Base-by-base conservation (phyloP, 768 basidiomycete genomes). In the Termitomyces sp. region DNA sequence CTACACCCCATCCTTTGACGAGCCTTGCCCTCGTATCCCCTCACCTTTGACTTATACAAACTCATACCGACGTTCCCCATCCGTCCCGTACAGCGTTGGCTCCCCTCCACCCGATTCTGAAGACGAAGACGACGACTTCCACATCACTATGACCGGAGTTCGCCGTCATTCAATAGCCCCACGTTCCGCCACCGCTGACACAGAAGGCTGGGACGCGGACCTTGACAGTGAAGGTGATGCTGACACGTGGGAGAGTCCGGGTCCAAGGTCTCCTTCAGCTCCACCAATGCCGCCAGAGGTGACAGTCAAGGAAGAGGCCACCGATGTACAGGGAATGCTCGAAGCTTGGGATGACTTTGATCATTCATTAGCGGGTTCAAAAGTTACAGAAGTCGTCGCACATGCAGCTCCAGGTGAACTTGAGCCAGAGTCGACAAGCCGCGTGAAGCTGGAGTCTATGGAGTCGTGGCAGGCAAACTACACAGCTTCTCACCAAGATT, bases 101-200 rank as follows among this genome's bases (percentile, higher is more conserved):
- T 88, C 89, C 0, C 87, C 84, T 1, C 89, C 89, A 13, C 89
- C 89, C 4, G 87, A 90, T 64, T 88, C 85, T 4, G 84, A 85
- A 58, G 83, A 82, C 61, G 86, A 86, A 56, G 76, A 80, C 36
- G 82, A 84, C 58, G 79, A 81, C 58, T 75, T 70, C 58, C 75
- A 77, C 56, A 68, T 77, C 44, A 71, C 76, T 10, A 77, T 79
- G 81, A 77, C 77, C 1, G 70, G 76, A 59, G 63, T 68, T 33
- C 71, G 74, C 40, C 69, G 67, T 35, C 69, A 71, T 51, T 72
- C 75, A 43, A 61, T 71, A 13, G 70, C 73, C 33, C 64, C 65
- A 6, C 50, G 48, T 40, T 56, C 55, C 35, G 47, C 62, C 3
- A 62, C 64, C 2, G 72, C 73, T 28, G 69, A 68, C 55, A 77